phyloP scores from a whole-genome alignment of 2,329 filamentous ascomycete species.

The Aaosphaeria pasadenensis region DNA sequence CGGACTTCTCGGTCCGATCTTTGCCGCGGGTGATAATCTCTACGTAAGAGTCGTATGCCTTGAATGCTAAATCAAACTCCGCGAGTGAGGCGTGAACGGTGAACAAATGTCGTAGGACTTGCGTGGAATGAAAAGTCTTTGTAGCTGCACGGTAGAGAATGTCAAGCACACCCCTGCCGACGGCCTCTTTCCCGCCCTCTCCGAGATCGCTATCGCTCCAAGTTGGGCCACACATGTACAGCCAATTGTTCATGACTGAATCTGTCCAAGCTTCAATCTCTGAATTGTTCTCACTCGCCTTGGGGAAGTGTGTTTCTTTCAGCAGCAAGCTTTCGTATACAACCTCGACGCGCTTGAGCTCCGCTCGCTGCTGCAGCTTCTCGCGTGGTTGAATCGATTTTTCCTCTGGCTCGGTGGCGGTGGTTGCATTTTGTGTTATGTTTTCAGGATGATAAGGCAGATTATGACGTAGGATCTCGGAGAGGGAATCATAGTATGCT shows the following conservation, averaged over 20 bases:
- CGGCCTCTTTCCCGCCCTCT: conserved; percentile 70
- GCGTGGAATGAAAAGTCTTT: conserved; percentile 92
- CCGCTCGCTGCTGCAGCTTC: conserved; percentile 58
- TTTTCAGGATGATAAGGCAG: conserved; percentile 56
- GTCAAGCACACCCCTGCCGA: conserved; percentile 75
- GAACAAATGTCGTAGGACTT: conserved; percentile 83
- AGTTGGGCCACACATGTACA: conserved; percentile 70
- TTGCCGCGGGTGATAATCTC: conserved; percentile 84
- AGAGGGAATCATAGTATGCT: conserved; percentile 78
- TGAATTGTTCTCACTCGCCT: conserved; percentile 71
- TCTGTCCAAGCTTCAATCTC: conserved; percentile 82
- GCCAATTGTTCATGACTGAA: conserved; percentile 81
- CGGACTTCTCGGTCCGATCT: conserved; percentile 72
- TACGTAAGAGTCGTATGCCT: conserved; percentile 87
- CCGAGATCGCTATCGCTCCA: conserved; percentile 83
- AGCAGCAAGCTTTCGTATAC: conserved; percentile 78
- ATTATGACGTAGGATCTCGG: conserved; percentile 67
- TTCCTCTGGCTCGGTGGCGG: conserved; percentile 13
- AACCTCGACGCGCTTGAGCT: conserved; percentile 75
- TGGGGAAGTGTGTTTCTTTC: conserved; percentile 77
- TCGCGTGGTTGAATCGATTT: conserved; percentile 20
- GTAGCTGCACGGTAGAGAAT: conserved; percentile 86
- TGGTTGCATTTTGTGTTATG: conserved; percentile 8
- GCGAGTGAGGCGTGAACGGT: conserved; percentile 81
- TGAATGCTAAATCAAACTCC: conserved; percentile 88